phyloP scores from a whole-genome alignment of 129 eudicot genomes.

The Arctium lappa region DNA sequence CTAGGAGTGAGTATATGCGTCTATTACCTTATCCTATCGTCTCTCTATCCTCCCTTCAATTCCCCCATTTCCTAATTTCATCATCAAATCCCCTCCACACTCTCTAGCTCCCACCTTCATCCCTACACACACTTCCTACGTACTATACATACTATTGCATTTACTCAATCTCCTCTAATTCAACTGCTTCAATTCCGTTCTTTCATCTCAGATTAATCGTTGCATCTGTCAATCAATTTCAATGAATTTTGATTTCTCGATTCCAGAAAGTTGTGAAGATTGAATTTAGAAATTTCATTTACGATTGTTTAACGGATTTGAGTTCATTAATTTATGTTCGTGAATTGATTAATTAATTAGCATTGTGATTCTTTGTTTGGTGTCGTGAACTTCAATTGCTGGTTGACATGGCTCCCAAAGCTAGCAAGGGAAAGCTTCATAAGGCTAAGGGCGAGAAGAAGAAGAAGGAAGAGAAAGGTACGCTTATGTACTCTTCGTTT shows the following conservation, averaged over 20 bases:
- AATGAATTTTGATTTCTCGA: not conserved
- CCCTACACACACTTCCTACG: not conserved
- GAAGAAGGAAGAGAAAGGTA: slow-evolving; percentile 96
- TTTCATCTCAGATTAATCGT: not conserved
- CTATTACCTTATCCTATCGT: slow-evolving; percentile 84
- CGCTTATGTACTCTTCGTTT: not conserved
- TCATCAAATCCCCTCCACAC: not conserved
- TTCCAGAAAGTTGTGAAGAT: not conserved
- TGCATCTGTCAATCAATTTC: not conserved
- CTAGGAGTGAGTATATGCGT: not conserved
- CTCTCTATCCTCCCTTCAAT: not conserved
- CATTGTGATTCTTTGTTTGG: not conserved
- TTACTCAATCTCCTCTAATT: slow-evolving; percentile 1
- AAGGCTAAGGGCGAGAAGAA: slow-evolving; percentile 93
- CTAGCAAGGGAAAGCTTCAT: slow-evolving; percentile 73
- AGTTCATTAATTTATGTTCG: not conserved
- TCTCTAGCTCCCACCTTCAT: not conserved
- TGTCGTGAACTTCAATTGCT: not conserved
- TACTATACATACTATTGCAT: not conserved
- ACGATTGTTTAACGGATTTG: not conserved
- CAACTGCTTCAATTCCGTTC: slow-evolving; percentile 1
- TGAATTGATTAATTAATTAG: not conserved
- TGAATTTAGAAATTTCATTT: not conserved
- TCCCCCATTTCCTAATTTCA: not conserved
- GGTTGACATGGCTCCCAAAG: slow-evolving; percentile 73